A percentile compares a stretch with the other conserved stretches of the same genome.
These are phyloP conservation scores for Malus hybrid DNA, from an alignment of 331 rosid genomes.

Conservation along the genomic window DNA sequence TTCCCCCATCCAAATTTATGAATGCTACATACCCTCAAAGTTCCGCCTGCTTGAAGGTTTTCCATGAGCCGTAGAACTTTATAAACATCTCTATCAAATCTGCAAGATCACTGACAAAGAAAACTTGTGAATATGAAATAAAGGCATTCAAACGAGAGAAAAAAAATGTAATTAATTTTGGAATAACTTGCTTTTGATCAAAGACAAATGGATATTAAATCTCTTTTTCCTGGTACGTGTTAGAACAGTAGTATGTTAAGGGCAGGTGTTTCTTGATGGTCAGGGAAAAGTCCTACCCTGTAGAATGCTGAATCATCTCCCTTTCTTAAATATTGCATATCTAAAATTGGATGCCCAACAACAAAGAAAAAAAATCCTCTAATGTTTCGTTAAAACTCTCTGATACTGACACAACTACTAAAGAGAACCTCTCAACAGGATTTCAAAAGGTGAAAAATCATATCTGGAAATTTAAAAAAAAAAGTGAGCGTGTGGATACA, in stretches of 20 bases:
- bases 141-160: not conserved
- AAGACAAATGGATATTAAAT: not conserved
- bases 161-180: not conserved
- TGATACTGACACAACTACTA: not conserved
- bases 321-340: not conserved
- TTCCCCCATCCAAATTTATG: not conserved
- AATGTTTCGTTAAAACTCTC: not conserved
- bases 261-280: not conserved
- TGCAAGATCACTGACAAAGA: slow-evolving; percentile 71
- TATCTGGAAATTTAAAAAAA: not conserved
- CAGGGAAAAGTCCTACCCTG: not conserved
- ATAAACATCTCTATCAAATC: slow-evolving; percentile 76
- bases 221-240: not conserved
- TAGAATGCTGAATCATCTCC: not conserved
- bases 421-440: not conserved
- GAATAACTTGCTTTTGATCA: not conserved
- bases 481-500: not conserved
- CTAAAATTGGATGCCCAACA: not conserved
- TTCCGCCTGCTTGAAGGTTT: slow-evolving; percentile 76
- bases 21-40: slow-evolving; percentile 60
- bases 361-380: not conserved
- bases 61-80: slow-evolving; percentile 68
- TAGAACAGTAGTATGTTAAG: not conserved
- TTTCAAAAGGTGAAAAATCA: not conserved
- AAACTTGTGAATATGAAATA: slow-evolving; percentile 7